phyloP scores from a whole-genome alignment of 495 filamentous ascomycete genomes.

The Hapsidospora chrysogenum region DNA sequence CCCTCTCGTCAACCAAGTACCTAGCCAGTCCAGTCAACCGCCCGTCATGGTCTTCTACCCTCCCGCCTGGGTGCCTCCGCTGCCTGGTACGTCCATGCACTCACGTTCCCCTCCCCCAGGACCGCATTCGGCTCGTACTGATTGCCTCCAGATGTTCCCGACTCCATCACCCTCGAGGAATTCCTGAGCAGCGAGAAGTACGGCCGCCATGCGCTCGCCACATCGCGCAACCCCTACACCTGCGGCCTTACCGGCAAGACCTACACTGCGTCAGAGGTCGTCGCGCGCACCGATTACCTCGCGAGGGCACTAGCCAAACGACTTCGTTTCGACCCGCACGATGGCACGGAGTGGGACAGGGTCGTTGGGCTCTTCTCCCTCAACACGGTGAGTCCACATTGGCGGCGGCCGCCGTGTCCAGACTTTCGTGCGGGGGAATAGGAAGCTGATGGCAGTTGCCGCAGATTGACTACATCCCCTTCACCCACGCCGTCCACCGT shows the following conservation, averaged over 20 bases:
- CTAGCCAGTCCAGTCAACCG: too few species aligned
- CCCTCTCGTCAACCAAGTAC: too few species aligned
- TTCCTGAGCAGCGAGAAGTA: slow-evolving; percentile 66
- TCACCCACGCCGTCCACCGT: slow-evolving; percentile 61
- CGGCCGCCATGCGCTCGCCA: slow-evolving; percentile 45
- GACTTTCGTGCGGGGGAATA: too few species aligned
- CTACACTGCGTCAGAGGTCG: slow-evolving; percentile 49
- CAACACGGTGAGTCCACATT: slow-evolving; percentile 51
- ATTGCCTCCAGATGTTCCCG: slow-evolving; percentile 37
- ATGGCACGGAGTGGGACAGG: slow-evolving; percentile 76
- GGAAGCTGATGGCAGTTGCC: too few species aligned
- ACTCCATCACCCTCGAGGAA: slow-evolving; percentile 58
- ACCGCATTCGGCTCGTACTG: slow-evolving; percentile 1
- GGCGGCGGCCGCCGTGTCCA: too few species aligned
- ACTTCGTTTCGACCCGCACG: slow-evolving; percentile 57
- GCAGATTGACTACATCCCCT: slow-evolving; percentile 72
- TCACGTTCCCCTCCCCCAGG: neutral
- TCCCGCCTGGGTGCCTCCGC: slow-evolving; percentile 47
- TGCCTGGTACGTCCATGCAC: slow-evolving; percentile 30
- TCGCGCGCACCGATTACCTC: slow-evolving; percentile 50
- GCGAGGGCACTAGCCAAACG: slow-evolving; percentile 55
- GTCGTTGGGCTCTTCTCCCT: slow-evolving; percentile 58
- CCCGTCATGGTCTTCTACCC: slow-evolving; percentile 83
- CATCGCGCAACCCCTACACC: slow-evolving; percentile 60
- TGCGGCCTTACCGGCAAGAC: slow-evolving; percentile 62